Conservation (phyloP, 2,329 filamentous ascomycete genomes). For the Diaporthe citriasiana region DNA sequence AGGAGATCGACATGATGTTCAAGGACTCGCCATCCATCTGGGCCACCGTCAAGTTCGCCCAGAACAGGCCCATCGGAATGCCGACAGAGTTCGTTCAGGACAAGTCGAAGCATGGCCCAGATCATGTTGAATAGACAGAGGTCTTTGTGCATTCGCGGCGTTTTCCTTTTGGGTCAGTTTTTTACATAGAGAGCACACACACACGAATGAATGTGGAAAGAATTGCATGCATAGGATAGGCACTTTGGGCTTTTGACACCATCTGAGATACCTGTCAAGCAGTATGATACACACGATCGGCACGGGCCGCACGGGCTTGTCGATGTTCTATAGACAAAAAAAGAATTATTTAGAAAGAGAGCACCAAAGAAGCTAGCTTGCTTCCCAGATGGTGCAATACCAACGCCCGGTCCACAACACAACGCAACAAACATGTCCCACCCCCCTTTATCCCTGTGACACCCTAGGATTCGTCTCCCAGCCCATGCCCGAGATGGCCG, state of each 20-base stretch:
- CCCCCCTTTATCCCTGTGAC: background rate
- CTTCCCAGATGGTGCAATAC: background rate
- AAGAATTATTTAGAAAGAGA: background rate
- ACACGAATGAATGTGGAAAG: slow-evolving; percentile 10
- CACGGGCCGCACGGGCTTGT: background rate
- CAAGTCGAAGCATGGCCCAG: slow-evolving; percentile 32
- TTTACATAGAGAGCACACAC: slow-evolving; percentile 5
- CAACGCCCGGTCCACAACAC: background rate
- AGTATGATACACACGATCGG: slow-evolving; percentile 20
- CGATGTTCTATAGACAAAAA: slow-evolving; percentile 32
- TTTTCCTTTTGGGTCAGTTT: background rate
- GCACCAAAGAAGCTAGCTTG: background rate
- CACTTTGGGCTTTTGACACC: slow-evolving; percentile 4
- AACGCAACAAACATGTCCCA: background rate
- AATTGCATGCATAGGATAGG: slow-evolving; percentile 22
- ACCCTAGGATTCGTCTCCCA: background rate
- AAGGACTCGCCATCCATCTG: slow-evolving; percentile 55
- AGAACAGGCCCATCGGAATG: slow-evolving; percentile 48
- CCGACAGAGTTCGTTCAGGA: slow-evolving; percentile 41
- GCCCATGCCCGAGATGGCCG: slow-evolving; percentile 36
- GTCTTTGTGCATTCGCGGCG: background rate
- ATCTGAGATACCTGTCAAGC: slow-evolving; percentile 15
- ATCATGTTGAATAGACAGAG: slow-evolving; percentile 28
- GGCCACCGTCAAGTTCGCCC: slow-evolving; percentile 55
- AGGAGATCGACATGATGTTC: slow-evolving; percentile 62